Conservation (phyloP, 495 filamentous ascomycete genomes). For the Neurospora cerealis region DNA sequence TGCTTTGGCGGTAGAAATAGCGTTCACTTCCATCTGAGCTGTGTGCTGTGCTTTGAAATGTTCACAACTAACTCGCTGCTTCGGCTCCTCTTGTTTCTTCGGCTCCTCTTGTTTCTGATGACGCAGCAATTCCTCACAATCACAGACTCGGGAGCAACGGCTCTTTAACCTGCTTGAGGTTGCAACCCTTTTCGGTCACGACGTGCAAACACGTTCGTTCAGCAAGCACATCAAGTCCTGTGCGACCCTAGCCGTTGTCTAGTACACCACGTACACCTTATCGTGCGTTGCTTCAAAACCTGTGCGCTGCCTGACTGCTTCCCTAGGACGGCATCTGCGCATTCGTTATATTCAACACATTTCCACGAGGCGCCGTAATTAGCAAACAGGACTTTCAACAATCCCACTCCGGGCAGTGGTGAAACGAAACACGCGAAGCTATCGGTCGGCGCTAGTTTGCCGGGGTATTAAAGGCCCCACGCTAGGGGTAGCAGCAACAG, state of each 20-base stretch:
- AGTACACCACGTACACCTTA: not conserved
- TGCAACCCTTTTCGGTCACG: not conserved
- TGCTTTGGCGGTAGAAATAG: not conserved
- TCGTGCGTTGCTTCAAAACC: not conserved
- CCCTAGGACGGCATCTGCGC: not conserved
- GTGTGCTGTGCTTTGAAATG: not conserved
- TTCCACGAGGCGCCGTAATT: not conserved
- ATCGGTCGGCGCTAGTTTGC: not conserved
- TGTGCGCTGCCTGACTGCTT: not conserved
- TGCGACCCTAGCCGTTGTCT: not conserved
- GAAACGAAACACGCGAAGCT: not conserved
- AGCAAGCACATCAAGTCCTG: not conserved
- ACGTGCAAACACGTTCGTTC: not conserved
- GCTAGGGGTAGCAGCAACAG: not conserved
- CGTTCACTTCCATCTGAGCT: not conserved
- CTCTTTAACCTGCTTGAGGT: not conserved
- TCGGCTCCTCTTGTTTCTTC: not conserved
- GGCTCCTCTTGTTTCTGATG: not conserved
- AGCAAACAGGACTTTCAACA: not conserved
- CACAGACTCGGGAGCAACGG: not conserved
- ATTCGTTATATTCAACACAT: not conserved
- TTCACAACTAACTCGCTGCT: not conserved
- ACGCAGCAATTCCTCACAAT: not conserved
- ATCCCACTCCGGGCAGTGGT: not conserved
- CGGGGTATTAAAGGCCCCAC: not conserved